Evolutionary conservation across 345 rosid species (phyloP), one percentile per base, ranked within the genome.

Genomic region (Gynandropsis gynandra): DNA sequence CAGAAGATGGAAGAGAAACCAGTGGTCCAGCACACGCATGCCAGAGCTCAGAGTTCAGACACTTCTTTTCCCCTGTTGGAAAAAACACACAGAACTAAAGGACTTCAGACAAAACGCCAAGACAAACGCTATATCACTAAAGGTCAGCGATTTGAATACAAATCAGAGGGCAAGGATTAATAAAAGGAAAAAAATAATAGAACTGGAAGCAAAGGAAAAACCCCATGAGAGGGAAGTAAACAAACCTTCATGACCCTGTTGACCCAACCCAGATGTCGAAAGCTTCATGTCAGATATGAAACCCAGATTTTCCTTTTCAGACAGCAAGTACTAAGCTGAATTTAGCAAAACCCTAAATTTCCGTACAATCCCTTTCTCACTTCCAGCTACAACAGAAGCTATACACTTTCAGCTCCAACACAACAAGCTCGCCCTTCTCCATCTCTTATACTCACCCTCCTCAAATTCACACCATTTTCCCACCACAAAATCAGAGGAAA

Each of bases 21-120:
- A 79, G 68, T 33, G 85, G 85, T 44, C 85, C 81, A 58, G 85
- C 81, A 37, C 85, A 79, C 35, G 79, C 85, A 47, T 79, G 85
- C 85, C 85, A 79, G 39, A 79, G 68, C 73, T 79, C 85, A 12
- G 81, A 76, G 61, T 79, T 79, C 64, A 79, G 58, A 59, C 78
- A 72, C 29, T 76, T 24, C 29, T 24, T 79, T 16, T 79, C 81
- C 68, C 79, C 81, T 79, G 54, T 44, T 15, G 10, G 8, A 5
- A 5, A 24, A 18, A 36, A 31, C 39, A 47, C 0, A 52, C 16
- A 52, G 13, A 52, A 46, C 61, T 47, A 47, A 47, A 56, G 39
- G 20, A 59, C 49, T 49, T 55, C 19, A 6, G 19, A 42, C 10
- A 42, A n/a, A n/a, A n/a, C n/a, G n/a, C n/a, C n/a, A n/a, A n/a